Base-by-base conservation (phyloP, 257 asterid genomes). In the Scutellaria galericulata region DNA sequence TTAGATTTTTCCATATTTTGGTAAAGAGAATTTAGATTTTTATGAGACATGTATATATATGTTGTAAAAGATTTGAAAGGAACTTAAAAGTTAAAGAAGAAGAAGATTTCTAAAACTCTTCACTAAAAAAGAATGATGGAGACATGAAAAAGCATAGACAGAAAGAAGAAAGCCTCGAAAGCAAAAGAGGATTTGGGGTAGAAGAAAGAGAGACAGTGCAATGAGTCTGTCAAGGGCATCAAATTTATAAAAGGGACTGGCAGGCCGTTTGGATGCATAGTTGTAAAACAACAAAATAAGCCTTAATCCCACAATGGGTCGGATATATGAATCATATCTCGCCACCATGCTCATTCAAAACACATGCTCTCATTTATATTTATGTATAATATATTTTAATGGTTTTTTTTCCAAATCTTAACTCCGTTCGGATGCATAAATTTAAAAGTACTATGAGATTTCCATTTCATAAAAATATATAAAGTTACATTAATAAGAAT, bases 231-330 rank as follows among this genome's bases (percentile, higher is more conserved):
- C 48, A 27, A 64, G 31, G 54, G 41, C 31, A 35, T 22, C 56
- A 20, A 64, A 70, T 78, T 81, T 81, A 81, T 81, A 74, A 76
- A 45, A 46, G n/a, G 18, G 18, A 18, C 18, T 18, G 18, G 0
- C 18, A 18, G 18, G 0, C 18, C 18, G 18, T 18, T 18, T 18
- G 18, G 18, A 18, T 18, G 18, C 18, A 18, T 0, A 18, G 18
- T 0, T 18, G 18, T 18, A 18, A n/a, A n/a, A n/a, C n/a, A 18
- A 18, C 18, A 18, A 18, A 18, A 18, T 18, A 18, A 18, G 18
- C 18, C 18, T 0, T 18, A 18, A 18, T 18, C 18, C 18, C 18
- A 18, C 18, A 18, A 0, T 18, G 18, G 18, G 0, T 18, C 18
- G 69, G 27, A 24, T 31, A 31, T 31, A 4, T 31, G 37, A 4